Conservation (phyloP, 352 stramenopile genomes). For the Globisporangium iwayamae region DNA sequence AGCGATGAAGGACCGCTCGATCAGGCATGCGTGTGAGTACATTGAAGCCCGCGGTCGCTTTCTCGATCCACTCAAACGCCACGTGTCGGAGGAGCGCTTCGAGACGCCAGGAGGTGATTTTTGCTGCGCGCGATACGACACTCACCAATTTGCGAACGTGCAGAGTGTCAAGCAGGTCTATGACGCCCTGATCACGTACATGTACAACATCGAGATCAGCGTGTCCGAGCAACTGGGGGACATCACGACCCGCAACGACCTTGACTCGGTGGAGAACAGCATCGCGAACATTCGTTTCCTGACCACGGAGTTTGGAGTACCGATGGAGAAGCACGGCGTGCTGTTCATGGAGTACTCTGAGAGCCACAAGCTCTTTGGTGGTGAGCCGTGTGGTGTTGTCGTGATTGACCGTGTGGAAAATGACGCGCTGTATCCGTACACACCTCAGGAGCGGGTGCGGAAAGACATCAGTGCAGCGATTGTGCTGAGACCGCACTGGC, state of each 20-base stretch:
- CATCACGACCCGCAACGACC: conserved; percentile 18
- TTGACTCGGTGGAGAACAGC: conserved; percentile 15
- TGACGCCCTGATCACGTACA: not conserved
- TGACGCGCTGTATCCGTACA: not conserved
- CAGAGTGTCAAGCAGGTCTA: not conserved
- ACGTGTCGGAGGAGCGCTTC: conserved; percentile 37
- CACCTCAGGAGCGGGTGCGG: not conserved
- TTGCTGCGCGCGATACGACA: conserved; percentile 40
- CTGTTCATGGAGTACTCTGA: not conserved
- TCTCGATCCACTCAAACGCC: conserved; percentile 30
- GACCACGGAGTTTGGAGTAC: conserved; percentile 27
- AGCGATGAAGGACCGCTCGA: conserved; percentile 32
- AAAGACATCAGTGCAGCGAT: not conserved
- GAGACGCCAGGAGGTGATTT: conserved; percentile 38
- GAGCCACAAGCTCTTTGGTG: not conserved
- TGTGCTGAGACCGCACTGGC: conserved; percentile 26
- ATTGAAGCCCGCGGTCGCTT: conserved; percentile 42
- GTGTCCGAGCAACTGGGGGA: conserved; percentile 9
- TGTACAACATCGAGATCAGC: not conserved
- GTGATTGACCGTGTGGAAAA: not conserved
- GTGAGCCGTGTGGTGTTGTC: not conserved
- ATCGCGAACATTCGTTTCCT: conserved; percentile 34
- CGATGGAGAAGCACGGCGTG: not conserved
- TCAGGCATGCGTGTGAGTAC: conserved; percentile 30
- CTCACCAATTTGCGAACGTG: conserved; percentile 17